A percentile compares a stretch with the other conserved stretches of the same genome.
Evolutionary conservation across 2,329 filamentous ascomycete genomes (phyloP).

Genomic region (Cladophialophora carrionii): DNA sequence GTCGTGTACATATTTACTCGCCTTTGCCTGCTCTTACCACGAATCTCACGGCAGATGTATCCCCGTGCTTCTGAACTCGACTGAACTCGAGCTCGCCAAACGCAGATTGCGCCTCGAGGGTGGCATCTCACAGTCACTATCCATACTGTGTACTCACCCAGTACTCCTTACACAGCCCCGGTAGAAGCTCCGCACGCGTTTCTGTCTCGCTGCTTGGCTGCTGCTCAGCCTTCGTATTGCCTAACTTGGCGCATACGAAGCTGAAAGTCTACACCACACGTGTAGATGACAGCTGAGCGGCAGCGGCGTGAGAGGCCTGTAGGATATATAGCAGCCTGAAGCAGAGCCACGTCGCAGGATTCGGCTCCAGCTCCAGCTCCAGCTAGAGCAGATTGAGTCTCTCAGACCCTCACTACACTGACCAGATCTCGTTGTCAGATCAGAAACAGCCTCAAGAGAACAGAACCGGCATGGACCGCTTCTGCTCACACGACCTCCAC

Average conservation of each 20-base stretch:
- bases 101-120: no score
- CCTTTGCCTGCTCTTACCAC: not conserved
- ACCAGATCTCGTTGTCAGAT: not conserved
- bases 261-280: not conserved
- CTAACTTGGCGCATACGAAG: not conserved
- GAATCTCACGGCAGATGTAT: not conserved
- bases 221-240: not conserved
- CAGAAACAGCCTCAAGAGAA: not conserved
- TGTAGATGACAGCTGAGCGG: not conserved
- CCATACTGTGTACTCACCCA: no score
- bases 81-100: no score
- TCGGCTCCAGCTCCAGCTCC: not conserved
- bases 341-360: not conserved
- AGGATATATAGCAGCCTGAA: not conserved
- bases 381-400: not conserved
- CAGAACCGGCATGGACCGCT: not conserved
- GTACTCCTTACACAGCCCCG: no score
- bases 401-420: not conserved
- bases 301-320: not conserved
- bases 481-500: not conserved
- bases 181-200: not conserved
- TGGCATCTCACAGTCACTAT: no score
- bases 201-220: not conserved
- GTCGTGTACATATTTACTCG: not conserved
- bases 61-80: no score